These are phyloP conservation scores for Geranium brycei DNA, from an alignment of 345 rosid species.

Conservation along the genomic window DNA sequence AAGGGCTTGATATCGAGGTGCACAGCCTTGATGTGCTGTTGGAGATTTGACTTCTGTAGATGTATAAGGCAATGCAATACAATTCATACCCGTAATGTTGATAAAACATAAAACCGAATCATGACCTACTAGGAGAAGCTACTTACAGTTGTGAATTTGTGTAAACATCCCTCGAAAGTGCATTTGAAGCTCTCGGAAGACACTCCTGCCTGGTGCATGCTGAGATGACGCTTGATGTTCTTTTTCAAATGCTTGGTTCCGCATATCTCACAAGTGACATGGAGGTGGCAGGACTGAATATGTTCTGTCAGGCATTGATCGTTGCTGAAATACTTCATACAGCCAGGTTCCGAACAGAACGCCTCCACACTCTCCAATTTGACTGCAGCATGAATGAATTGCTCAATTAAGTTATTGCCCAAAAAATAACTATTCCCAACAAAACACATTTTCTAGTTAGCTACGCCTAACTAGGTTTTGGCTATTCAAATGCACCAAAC, in stretches of 20 bases:
- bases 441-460: too few relatives aligned
- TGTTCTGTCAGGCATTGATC: constrained; percentile 58
- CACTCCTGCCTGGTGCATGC: constrained; percentile 35
- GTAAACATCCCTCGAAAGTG: constrained; percentile 40
- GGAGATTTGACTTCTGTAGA: constrained; percentile 58
- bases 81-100: neutral
- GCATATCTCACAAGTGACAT: constrained; percentile 48
- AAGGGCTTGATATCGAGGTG: constrained; percentile 45
- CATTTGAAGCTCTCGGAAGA: constrained; percentile 35
- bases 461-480: too few relatives aligned
- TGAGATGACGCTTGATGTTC: constrained; percentile 68
- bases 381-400: constrained; percentile 27
- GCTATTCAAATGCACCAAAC: too few relatives aligned
- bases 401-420: neutral
- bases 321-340: constrained; percentile 68
- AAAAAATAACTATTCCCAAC: neutral
- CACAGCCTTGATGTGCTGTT: constrained; percentile 56
- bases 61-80: neutral
- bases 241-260: constrained; percentile 52
- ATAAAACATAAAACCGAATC: neutral
- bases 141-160: constrained; percentile 53
- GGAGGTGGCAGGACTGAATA: constrained; percentile 49
- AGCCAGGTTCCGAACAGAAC: constrained; percentile 46
- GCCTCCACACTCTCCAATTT: constrained; percentile 59
- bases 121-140: neutral